Conservation (phyloP, 257 asterid genomes). For the Ilex aquifolium region DNA sequence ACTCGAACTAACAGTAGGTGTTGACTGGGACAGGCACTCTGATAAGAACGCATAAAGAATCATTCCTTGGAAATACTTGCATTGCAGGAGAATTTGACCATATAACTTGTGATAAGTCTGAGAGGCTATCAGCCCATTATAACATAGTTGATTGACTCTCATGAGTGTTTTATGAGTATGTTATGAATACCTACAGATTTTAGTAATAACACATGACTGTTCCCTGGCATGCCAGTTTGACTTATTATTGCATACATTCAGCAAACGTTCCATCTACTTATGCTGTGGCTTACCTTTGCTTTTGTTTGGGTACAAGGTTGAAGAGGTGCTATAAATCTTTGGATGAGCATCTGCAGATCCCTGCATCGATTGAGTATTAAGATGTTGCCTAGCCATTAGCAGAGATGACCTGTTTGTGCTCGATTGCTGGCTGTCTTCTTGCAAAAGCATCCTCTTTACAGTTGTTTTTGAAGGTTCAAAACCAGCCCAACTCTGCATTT, state of each 20-base stretch:
- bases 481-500: conserved; percentile 70
- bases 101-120: conserved; percentile 7
- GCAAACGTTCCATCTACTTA: conserved; percentile 4
- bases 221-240: not conserved
- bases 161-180: conserved; percentile 25
- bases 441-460: conserved; percentile 58
- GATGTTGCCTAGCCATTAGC: conserved; percentile 39
- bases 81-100: conserved; percentile 8
- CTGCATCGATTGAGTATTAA: conserved; percentile 37
- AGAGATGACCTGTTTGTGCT: conserved; percentile 37
- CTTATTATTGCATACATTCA: conserved; percentile 9
- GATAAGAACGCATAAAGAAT: conserved; percentile 17
- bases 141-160: conserved; percentile 21
- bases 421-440: conserved; percentile 40
- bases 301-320: conserved; percentile 27
- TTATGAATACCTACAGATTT: conserved; percentile 33
- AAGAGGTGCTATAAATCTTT: conserved; percentile 18
- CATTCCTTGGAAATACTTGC: conserved; percentile 25
- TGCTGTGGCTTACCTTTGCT: conserved; percentile 38
- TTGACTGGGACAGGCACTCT: conserved; percentile 23
- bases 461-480: conserved; percentile 73
- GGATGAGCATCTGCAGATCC: conserved; percentile 38
- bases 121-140: conserved; percentile 30
- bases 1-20: conserved; percentile 15
- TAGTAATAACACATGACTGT: conserved; percentile 8